phyloP scores from a whole-genome alignment of 495 filamentous ascomycete species.

The Annulohypoxylon maeteangense region DNA sequence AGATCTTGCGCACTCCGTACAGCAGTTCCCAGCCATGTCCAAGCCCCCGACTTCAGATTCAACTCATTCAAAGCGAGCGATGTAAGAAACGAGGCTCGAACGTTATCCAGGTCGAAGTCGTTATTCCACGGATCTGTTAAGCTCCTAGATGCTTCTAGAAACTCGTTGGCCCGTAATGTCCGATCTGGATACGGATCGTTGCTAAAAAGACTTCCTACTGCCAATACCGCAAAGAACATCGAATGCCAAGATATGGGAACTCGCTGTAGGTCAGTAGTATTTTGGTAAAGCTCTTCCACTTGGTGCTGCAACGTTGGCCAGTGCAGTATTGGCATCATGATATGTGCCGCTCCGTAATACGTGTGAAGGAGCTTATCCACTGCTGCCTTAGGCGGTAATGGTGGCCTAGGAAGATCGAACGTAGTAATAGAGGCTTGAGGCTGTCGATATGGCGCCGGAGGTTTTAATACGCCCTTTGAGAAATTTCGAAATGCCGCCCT shows the following conservation, averaged over 20 bases:
- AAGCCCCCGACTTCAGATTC: conserved; percentile 88
- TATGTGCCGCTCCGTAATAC: conserved; percentile 81
- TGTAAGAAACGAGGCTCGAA: conserved; percentile 74
- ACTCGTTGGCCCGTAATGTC: conserved; percentile 72
- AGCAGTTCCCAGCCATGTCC: conserved; percentile 88
- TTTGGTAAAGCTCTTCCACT: conserved; percentile 79
- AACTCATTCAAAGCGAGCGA: conserved; percentile 87
- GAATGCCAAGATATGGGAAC: conserved; percentile 81
- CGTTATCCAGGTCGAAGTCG: conserved; percentile 82
- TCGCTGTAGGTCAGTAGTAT: conserved; percentile 68
- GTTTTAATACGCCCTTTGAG: conserved; percentile 82
- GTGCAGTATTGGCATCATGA: conserved; percentile 84
- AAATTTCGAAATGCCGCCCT: conserved; percentile 78
- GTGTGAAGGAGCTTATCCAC: conserved; percentile 80
- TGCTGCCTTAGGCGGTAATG: conserved; percentile 74
- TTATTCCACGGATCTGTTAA: conserved; percentile 86
- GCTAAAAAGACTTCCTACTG: conserved; percentile 83
- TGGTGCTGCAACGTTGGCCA: conserved; percentile 85
- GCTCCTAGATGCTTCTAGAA: conserved; percentile 74
- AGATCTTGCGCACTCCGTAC: conserved; percentile 88
- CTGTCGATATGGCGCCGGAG: conserved; percentile 76
- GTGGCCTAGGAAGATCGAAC: conserved; percentile 67
- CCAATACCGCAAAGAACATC: conserved; percentile 84
- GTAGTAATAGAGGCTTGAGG: conserved; percentile 57
- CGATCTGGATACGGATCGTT: conserved; percentile 63